Evolutionary conservation across 495 filamentous ascomycete species (phyloP), one percentile per base, ranked within the genome.

Genomic region (Tetracladium marchalianum): DNA sequence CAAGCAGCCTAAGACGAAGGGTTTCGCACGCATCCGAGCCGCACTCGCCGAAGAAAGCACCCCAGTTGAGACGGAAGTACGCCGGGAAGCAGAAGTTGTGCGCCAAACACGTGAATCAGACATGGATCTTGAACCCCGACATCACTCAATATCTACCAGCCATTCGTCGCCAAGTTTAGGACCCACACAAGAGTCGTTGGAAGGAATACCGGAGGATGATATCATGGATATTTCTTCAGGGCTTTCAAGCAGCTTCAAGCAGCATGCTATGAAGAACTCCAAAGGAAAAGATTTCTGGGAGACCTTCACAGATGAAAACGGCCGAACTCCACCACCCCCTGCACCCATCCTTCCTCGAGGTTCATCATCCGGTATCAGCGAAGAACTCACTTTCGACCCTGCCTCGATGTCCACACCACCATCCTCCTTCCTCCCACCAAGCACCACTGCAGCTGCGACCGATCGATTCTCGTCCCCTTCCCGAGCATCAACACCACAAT

Each of bases 11-110:
- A 99, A 99, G 68, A 87, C 90, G 0, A 95, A 95, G 66, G 85
- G 78, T 0, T 97, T 97, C 63, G 87, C 90, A 1, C 83, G 92
- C 2, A 93, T 99, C 54, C 78, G 84, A 40, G 93, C 92, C 9
- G 87, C 86, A 6, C 75, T 99, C 1, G 69, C 81, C 41, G 92
- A 97, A 63, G 92, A 99, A 65, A 76, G 75, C 33, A 76, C 87
- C 0, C 92, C 92, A 0, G 62, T 94, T 22, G 93, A 97, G 51
- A 81, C 80, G 35, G 92, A 99, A 62, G 76, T 89, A 50, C 82
- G 84, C 46, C 83, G 87, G 34, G 92, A 99, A 69, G 87, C 90
- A 11, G 89, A 97, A 65, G 89, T 96, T 0, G 84, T 97, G 45
- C 82, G 85, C 1, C 93, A 95, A 63, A 90, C 95, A 31, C 84